Conservation (phyloP, 2,329 filamentous ascomycete genomes). For the Colletotrichum somersetense region DNA sequence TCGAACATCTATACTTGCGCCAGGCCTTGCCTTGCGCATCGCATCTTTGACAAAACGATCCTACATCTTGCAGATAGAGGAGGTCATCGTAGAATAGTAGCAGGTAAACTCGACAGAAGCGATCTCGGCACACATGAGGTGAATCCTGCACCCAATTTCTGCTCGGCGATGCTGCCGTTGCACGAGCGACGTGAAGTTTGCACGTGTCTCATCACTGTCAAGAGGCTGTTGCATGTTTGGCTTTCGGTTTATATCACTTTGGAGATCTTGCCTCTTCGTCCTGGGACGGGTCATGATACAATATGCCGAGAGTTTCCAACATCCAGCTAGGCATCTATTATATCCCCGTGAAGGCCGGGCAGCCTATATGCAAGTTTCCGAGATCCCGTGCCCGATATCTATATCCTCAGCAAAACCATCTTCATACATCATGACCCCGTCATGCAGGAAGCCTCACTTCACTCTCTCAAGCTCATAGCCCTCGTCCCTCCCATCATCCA, state of each 20-base stretch:
- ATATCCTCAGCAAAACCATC: neutral
- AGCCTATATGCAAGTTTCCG: too few relatives aligned
- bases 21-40: neutral
- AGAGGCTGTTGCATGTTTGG: too few relatives aligned
- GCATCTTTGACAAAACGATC: neutral
- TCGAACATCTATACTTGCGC: neutral
- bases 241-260: neutral
- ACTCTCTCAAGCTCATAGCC: constrained; percentile 37
- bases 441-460: neutral
- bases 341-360: neutral
- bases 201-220: too few relatives aligned
- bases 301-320: neutral
- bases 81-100: neutral
- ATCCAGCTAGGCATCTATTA: too few relatives aligned
- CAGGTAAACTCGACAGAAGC: neutral
- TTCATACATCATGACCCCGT: neutral
- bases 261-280: neutral
- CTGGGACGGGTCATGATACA: neutral
- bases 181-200: neutral
- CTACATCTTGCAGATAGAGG: neutral
- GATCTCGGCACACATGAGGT: neutral
- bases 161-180: neutral
- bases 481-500: constrained; percentile 47
- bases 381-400: too few relatives aligned
- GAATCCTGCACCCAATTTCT: neutral